Evolutionary conservation across 164 flowering plant species (phyloP), one percentile per base, ranked within the genome.

Genomic region (Berberis vulgaris): DNA sequence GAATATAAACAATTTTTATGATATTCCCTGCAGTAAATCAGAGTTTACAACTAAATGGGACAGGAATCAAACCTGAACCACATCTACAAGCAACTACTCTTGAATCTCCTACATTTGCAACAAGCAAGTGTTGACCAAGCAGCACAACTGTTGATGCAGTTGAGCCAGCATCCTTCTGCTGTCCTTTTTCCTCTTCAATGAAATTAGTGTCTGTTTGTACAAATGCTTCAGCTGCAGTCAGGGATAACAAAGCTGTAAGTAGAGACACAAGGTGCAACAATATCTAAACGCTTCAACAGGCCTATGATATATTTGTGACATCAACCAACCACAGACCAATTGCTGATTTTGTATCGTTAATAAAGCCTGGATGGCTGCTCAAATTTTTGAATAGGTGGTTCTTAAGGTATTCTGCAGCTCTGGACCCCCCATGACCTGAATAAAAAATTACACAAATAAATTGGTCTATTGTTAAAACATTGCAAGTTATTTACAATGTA

Each of bases 81-180:
- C 77, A 75, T 73, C 78, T 81, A 73, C 75, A 76, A 45, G 85
- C 88, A 64, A 89, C 92, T 6, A 83, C 92, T 75, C 96, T 79
- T 54, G 96, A 89, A 79, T 89, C 96, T 39, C 96, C 96, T 65
- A 89, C 96, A 81, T 89, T 89, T 63, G 96, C 90, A 65, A 86
- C 96, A 69, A 86, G 68, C 39, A 89, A 66, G 50, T 80, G 72
- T 53, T 84, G 79, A 7, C 86, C 85, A 6, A 89, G 45, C 38
- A 89, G 67, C 42, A 86, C 66, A 54, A 85, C 89, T 47, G 96
- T 84, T 65, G 96, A 82, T 60, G 96, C 96, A 67, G 96, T 89
- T 68, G 96, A 86, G 43, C 96, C 90, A 49, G 92, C 86, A 76
- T 84, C 90, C 69, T 76, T 89, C 42, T 76, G 79, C 62, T 83